Evolutionary conservation across 2,329 filamentous ascomycete genomes (phyloP), one percentile per base, ranked within the genome.

Genomic region (Aspergillus thermomutatus): DNA sequence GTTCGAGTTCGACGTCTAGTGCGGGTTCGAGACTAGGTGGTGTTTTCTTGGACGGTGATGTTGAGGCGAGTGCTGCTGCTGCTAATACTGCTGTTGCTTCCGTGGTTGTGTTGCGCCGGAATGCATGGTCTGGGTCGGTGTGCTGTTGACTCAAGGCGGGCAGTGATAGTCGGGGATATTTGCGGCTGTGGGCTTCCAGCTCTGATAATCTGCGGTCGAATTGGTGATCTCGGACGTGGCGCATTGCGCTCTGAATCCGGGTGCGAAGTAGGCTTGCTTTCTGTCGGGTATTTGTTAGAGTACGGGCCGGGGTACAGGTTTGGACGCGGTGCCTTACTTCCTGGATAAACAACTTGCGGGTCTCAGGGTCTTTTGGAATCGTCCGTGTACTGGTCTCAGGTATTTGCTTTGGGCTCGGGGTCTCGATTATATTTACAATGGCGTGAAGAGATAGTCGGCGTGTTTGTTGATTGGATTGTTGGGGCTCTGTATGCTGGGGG

Each of bases 191-290:
- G 40, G 69, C 73, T 62, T 77, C 74, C 23, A 76, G 66, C n/a
- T 73, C 73, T 21, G 72, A 75, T 28, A 77, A 56, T 17, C 74
- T 69, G 19, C 72, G 72, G 55, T 77, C 75, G 50, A 77, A 69
- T 55, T 75, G 69, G 54, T 73, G 66, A 55, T 72, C 65, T 57
- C 66, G 64, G 45, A 75, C 69, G 53, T 67, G 71, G 47, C 71
- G 73, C 74, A 76, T 75, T 49, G 75, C 75, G 43, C 64, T 70
- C 63, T 75, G 75, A 52, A 77, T 65, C 58, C 69, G 69, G 57
- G 55, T 70, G 51, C 69, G 71, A 49, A 76, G 73, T 10, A 76
- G 68, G 45, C 52, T 66, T 51, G 75, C 75, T 75, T 74, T 77
- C 75, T 77, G 50, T 49, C 40, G 27, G n/a, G 48, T 57, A 27